Evolutionary conservation across 2,329 filamentous ascomycete genomes (phyloP).

Genomic region (Dactylella cylindrospora): DNA sequence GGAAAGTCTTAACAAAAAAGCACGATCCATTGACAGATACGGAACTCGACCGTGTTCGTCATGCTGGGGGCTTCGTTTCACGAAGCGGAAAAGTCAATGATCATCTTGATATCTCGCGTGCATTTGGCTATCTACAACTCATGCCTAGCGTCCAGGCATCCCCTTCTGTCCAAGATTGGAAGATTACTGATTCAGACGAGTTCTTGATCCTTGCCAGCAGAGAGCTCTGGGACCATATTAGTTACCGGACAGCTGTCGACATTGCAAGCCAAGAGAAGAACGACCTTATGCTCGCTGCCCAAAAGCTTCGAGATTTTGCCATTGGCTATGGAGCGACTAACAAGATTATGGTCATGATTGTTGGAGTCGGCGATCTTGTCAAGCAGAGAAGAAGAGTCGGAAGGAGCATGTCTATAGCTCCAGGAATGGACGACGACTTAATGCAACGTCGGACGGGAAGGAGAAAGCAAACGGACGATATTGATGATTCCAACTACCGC

Average conservation of each 20-base stretch:
- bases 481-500: slow-evolving; percentile 62
- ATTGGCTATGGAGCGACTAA: slow-evolving; percentile 91
- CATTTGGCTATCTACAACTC: slow-evolving; percentile 90
- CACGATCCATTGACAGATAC: slow-evolving; percentile 86
- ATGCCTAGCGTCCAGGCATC: slow-evolving; percentile 92
- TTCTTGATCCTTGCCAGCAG: slow-evolving; percentile 87
- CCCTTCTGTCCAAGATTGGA: slow-evolving; percentile 76
- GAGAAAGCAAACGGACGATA: slow-evolving; percentile 68
- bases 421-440: slow-evolving; percentile 51
- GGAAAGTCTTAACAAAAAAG: slow-evolving; percentile 81
- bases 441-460: slow-evolving; percentile 58
- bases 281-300: slow-evolving; percentile 91
- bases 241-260: slow-evolving; percentile 86
- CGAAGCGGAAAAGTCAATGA: slow-evolving; percentile 93
- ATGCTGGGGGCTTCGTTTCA: slow-evolving; percentile 93
- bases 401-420: slow-evolving; percentile 81
- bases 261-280: slow-evolving; percentile 81
- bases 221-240: slow-evolving; percentile 93
- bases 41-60: slow-evolving; percentile 85
- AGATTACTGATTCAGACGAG: slow-evolving; percentile 74
- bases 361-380: slow-evolving; percentile 87
- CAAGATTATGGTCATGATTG: slow-evolving; percentile 99
- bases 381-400: slow-evolving; percentile 73
- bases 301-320: slow-evolving; percentile 89
- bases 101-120: slow-evolving; percentile 82